Conservation (phyloP, 139 green algal genomes). For the Ostreobium quekettii region DNA sequence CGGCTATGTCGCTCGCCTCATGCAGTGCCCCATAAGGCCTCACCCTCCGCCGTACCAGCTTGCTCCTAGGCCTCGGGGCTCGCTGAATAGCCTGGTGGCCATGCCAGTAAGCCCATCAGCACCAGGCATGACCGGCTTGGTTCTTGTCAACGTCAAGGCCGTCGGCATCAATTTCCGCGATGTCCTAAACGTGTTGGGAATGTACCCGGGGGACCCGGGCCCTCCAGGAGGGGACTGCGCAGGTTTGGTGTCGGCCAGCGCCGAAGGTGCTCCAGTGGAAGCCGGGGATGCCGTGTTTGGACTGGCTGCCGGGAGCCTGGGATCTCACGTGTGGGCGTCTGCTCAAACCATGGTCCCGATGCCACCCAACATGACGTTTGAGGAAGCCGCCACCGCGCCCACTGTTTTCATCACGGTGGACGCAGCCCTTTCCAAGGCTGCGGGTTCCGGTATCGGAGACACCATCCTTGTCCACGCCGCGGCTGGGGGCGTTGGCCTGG, state of each 20-base stretch:
- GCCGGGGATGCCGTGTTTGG: slow-evolving; percentile 66
- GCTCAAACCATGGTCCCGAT: slow-evolving; percentile 48
- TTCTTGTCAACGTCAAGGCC: slow-evolving; percentile 49
- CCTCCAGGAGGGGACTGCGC: slow-evolving; percentile 48
- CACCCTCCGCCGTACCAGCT: slow-evolving; percentile 21
- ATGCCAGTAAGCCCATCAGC: slow-evolving; percentile 4
- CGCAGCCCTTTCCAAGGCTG: slow-evolving; percentile 41
- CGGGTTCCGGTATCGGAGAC: slow-evolving; percentile 30
- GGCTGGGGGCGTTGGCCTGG: slow-evolving; percentile 72
- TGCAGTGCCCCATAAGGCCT: slow-evolving; percentile 9
- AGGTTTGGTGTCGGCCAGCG: slow-evolving; percentile 29
- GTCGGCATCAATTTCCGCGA: slow-evolving; percentile 83
- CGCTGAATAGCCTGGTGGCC: slow-evolving; percentile 26
- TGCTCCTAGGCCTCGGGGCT: slow-evolving; percentile 27
- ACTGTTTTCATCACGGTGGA: slow-evolving; percentile 78
- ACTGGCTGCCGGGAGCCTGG: slow-evolving; percentile 61
- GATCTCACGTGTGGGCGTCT: slow-evolving; percentile 51
- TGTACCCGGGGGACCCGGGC: slow-evolving; percentile 53
- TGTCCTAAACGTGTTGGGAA: slow-evolving; percentile 60
- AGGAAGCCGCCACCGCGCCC: slow-evolving; percentile 60
- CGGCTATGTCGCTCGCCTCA: slow-evolving; percentile 21
- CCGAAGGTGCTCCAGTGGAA: not conserved
- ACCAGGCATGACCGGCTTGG: slow-evolving; percentile 11
- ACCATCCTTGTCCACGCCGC: slow-evolving; percentile 62
- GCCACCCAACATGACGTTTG: slow-evolving; percentile 52